Evolutionary conservation across 139 green algal genomes (phyloP).

Genomic region (Chloropicon primus): DNA sequence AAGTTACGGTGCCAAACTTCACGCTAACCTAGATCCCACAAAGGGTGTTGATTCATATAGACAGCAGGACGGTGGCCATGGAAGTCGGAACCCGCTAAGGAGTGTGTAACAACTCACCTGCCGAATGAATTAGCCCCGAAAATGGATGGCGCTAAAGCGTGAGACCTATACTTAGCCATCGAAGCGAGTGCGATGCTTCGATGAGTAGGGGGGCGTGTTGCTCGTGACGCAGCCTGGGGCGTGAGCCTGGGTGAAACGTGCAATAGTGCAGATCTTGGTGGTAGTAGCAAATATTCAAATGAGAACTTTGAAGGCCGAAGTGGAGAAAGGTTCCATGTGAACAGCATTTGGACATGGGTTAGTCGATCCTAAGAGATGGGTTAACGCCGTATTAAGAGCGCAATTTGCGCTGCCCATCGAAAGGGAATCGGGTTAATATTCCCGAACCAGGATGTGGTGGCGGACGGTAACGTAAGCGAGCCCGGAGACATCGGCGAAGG

Average conservation of each 20-base stretch:
- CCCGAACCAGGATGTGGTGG: constrained; percentile 70
- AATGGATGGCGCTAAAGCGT: constrained; percentile 91
- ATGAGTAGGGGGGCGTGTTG: constrained; percentile 85
- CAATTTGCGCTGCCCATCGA: constrained; percentile 59
- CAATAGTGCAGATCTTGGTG: constrained; percentile 87
- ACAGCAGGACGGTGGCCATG: constrained; percentile 92
- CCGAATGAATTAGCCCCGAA: constrained; percentile 92
- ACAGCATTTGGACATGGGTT: constrained; percentile 90
- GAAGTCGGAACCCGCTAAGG: constrained; percentile 95
- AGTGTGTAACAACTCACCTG: constrained; percentile 97
- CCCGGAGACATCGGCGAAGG: constrained; percentile 62
- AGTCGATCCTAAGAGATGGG: constrained; percentile 86
- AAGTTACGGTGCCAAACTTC: constrained; percentile 76
- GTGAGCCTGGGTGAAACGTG: constrained; percentile 71
- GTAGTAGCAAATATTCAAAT: constrained; percentile 92
- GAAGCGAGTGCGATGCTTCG: constrained; percentile 61
- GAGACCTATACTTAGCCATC: constrained; percentile 75
- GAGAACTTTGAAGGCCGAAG: constrained; percentile 86
- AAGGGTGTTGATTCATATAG: constrained; percentile 89
- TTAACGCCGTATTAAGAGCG: constrained; percentile 71
- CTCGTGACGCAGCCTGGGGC: constrained; percentile 59
- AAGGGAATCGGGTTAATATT: constrained; percentile 91
- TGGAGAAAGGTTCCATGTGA: constrained; percentile 89
- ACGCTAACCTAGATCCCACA: constrained; percentile 87
- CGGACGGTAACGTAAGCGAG: constrained; percentile 72